Evolutionary conservation across 2,329 filamentous ascomycete species (phyloP), one percentile per base, ranked within the genome.

Genomic region (Eurotiales sp.): DNA sequence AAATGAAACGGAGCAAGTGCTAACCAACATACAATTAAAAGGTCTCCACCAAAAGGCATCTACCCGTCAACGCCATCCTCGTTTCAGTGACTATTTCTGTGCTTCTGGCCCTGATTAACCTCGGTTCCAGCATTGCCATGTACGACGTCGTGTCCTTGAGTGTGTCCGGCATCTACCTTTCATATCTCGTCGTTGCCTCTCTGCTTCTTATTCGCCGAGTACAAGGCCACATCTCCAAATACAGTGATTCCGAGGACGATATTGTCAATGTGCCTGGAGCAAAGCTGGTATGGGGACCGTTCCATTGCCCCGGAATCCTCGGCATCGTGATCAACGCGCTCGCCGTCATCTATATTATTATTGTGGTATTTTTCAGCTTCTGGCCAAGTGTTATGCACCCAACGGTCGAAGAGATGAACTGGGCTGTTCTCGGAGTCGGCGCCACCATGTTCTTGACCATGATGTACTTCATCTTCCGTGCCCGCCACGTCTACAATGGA

Each of bases 111-210:
- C 64, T 78, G 50, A 79, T 80, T 66, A 78, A 77, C 62, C 73
- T 80, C 50, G 77, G 74, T 34, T 78, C 72, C n/a, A 64, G 70
- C 2, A 70, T 72, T 6, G 78, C 77, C 4, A 78, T 81, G 62
- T 77, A 80, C 58, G 77, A 74, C 51, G 73, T 81, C 55, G 71
- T 77, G n/a, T 79, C 76, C 1, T 68, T 82, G 11, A 73, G 73
- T 22, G 69, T 78, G 46, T 74, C 71, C 29, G 73, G 75, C 1
- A 70, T 81, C 14, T 74, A 80, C 44, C 72, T 72, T 17, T 77
- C 76, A 15, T 81, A 81, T 58, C 71, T 80, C 48, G 67, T 80
- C 69, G 22, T 27, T 19, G 21, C 74, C 46, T 57, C 63, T n/a
- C 69, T 72, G 40, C 60, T 78, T 14, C 62, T 77, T 23, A 66